phyloP scores from a whole-genome alignment of 2,329 filamentous ascomycete genomes.

The Ceratocystis huliohia region DNA sequence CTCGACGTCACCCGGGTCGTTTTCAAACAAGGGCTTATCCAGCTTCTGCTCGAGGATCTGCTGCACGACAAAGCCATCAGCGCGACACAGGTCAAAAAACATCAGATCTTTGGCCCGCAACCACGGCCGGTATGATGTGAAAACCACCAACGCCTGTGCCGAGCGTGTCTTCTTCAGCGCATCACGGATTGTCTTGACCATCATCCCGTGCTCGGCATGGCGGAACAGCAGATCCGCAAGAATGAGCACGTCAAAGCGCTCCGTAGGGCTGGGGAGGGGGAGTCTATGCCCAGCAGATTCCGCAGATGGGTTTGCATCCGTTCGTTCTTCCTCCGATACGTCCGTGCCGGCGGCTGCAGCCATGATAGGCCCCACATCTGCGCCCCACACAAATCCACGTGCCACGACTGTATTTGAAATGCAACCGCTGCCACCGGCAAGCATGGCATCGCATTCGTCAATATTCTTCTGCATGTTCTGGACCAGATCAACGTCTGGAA shows the following conservation, averaged over 20 bases:
- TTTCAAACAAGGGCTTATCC: slow-evolving; percentile 78
- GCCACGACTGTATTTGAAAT: slow-evolving; percentile 37
- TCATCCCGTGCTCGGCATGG: slow-evolving; percentile 70
- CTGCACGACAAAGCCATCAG: slow-evolving; percentile 59
- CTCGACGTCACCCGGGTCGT: slow-evolving; percentile 73
- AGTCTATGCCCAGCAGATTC: background rate
- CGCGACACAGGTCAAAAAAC: slow-evolving; percentile 69
- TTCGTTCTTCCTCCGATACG: slow-evolving; percentile 19
- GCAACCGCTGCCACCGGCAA: slow-evolving; percentile 27
- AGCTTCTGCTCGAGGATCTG: slow-evolving; percentile 71
- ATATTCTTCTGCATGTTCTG: slow-evolving; percentile 69
- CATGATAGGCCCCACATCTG: slow-evolving; percentile 45
- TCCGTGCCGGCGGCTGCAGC: slow-evolving; percentile 23
- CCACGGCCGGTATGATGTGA: slow-evolving; percentile 90
- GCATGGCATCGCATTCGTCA: slow-evolving; percentile 36
- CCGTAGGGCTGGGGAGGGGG: background rate
- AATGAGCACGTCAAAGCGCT: slow-evolving; percentile 65
- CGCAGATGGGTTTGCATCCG: background rate
- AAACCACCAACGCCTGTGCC: slow-evolving; percentile 71
- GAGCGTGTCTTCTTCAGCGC: slow-evolving; percentile 46
- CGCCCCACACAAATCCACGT: slow-evolving; percentile 76
- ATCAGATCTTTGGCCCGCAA: slow-evolving; percentile 68
- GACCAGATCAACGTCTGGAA: slow-evolving; percentile 73
- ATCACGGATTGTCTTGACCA: slow-evolving; percentile 57
- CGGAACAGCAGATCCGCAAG: slow-evolving; percentile 85